phyloP scores from a whole-genome alignment of 2,329 filamentous ascomycete species.

The Blastomyces parvus region DNA sequence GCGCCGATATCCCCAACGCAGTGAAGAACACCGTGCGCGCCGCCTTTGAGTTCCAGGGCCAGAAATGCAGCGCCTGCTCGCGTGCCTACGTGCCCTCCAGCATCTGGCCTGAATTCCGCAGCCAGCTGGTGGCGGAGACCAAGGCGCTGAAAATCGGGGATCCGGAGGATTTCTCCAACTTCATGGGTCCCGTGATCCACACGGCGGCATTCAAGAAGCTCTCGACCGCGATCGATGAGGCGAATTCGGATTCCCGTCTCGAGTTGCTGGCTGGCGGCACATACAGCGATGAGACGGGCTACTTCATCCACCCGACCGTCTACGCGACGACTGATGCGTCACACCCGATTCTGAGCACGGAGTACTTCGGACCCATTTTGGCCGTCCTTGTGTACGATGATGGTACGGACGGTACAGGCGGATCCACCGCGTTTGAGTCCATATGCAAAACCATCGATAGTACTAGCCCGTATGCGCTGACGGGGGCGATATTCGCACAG shows the following conservation, averaged over 20 bases:
- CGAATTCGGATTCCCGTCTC: constrained; percentile 51
- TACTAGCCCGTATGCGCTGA: constrained; percentile 35
- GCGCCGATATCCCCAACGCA: constrained; percentile 69
- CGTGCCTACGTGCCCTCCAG: constrained; percentile 69
- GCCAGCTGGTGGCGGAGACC: constrained; percentile 58
- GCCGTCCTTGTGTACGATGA: constrained; percentile 72
- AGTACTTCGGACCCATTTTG: constrained; percentile 75
- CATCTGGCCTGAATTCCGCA: constrained; percentile 61
- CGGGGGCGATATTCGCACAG: constrained; percentile 36
- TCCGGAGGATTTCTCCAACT: constrained; percentile 63
- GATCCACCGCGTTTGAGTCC: constrained; percentile 51
- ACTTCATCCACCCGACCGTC: constrained; percentile 75
- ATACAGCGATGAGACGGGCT: constrained; percentile 69
- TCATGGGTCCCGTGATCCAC: constrained; percentile 83
- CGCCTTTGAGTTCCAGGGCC: constrained; percentile 83
- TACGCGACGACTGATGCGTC: constrained; percentile 64
- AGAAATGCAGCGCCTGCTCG: constrained; percentile 83
- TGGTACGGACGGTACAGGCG: constrained; percentile 50
- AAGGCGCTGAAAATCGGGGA: constrained; percentile 61
- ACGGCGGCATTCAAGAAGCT: constrained; percentile 72
- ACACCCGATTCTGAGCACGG: constrained; percentile 64
- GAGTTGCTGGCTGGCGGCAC: constrained; percentile 65
- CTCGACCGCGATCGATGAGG: constrained; percentile 62
- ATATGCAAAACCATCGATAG: constrained; percentile 45
- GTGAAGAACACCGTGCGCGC: constrained; percentile 74